Conservation (phyloP, 768 basidiomycete species). For the Sarcodon sp. region DNA sequence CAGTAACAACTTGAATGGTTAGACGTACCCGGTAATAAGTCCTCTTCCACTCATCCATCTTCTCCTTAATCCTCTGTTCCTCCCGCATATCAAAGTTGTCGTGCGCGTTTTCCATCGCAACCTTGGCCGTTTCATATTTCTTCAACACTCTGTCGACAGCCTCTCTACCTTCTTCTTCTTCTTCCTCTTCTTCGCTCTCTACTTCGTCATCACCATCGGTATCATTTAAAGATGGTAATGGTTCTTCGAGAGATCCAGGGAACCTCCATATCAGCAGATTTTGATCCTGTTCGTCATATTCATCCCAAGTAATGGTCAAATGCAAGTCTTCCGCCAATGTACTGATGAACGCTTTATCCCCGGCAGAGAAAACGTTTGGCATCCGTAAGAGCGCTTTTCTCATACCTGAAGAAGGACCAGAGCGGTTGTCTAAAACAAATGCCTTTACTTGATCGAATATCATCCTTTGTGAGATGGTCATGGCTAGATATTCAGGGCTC, state of each 20-base stretch:
- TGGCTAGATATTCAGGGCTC: slow-evolving; percentile 24
- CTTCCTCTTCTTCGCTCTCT: slow-evolving; percentile 37
- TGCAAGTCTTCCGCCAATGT: slow-evolving; percentile 69
- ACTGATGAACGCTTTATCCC: slow-evolving; percentile 70
- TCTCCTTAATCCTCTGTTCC: slow-evolving; percentile 59
- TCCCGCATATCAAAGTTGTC: slow-evolving; percentile 72
- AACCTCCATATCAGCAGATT: slow-evolving; percentile 62
- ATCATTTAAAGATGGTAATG: slow-evolving; percentile 16
- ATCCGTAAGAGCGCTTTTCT: slow-evolving; percentile 39
- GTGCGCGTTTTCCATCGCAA: slow-evolving; percentile 56
- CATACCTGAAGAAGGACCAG: neutral
- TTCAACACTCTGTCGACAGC: slow-evolving; percentile 75
- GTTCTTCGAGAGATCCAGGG: slow-evolving; percentile 29
- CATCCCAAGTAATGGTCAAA: slow-evolving; percentile 82
- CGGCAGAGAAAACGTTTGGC: slow-evolving; percentile 67
- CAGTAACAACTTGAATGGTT: neutral
- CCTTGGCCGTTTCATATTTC: slow-evolving; percentile 82
- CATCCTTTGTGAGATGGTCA: slow-evolving; percentile 62
- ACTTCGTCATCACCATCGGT: slow-evolving; percentile 41
- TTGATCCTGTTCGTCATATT: slow-evolving; percentile 74
- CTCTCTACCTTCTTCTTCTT: slow-evolving; percentile 51
- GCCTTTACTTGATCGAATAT: slow-evolving; percentile 70
- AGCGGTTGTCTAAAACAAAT: slow-evolving; percentile 46
- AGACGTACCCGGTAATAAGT: slow-evolving; percentile 70
- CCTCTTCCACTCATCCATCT: slow-evolving; percentile 90